Conservation (phyloP, 192 early-diverging fungal genomes). For the Backusella macrospora region DNA sequence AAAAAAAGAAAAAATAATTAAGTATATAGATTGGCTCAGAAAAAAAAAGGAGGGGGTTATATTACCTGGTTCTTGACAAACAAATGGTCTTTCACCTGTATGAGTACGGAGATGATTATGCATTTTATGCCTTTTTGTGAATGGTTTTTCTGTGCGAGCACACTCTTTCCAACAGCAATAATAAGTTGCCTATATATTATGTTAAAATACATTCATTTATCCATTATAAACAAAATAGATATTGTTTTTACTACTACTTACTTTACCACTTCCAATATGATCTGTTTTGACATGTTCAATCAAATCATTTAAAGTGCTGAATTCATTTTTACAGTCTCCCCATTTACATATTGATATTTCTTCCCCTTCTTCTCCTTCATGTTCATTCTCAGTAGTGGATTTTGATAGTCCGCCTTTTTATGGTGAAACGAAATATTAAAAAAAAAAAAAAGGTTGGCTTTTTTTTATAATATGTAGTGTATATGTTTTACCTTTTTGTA, state of each 20-base stretch:
- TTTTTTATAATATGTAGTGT: not conserved
- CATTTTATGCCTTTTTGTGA: constrained; percentile 74
- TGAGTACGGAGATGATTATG: constrained; percentile 75
- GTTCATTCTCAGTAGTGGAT: not conserved
- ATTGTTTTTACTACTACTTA: too few species aligned
- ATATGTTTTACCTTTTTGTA: constrained; percentile 10
- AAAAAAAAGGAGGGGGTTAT: too few species aligned
- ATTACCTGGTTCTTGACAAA: constrained; percentile 55
- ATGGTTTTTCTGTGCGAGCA: constrained; percentile 60
- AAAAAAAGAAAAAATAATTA: too few species aligned
- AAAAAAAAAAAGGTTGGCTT: not conserved
- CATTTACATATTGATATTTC: constrained; percentile 49
- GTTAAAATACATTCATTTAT: too few species aligned
- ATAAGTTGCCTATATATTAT: constrained; percentile 43
- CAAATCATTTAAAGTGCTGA: constrained; percentile 47
- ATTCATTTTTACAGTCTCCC: constrained; percentile 52
- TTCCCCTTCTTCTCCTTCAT: constrained; percentile 33
- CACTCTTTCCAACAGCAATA: constrained; percentile 57
- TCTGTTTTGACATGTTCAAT: constrained; percentile 53
- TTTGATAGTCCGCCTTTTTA: not conserved
- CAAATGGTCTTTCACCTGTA: constrained; percentile 78
- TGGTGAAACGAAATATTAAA: not conserved
- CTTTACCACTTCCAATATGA: constrained; percentile 63
- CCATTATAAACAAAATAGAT: too few species aligned
- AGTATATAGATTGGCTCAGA: too few species aligned